Conservation (phyloP, 1,284 basidiomycete genomes). For the Ceratobasidium sp. region DNA sequence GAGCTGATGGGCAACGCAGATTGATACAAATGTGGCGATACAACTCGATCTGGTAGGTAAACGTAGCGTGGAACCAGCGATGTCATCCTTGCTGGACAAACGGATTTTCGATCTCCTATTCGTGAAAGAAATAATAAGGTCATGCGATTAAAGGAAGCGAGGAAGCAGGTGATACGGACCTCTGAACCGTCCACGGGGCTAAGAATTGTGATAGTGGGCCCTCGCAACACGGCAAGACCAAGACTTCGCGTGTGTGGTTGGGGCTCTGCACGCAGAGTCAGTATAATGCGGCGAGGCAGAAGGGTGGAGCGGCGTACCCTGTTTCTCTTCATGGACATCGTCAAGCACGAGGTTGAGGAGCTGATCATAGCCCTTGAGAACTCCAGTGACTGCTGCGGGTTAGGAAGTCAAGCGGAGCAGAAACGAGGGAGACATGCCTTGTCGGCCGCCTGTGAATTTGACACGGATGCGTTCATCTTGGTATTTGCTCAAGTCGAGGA, state of each 20-base stretch:
- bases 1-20: too few species aligned
- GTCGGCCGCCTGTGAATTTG: conserved; percentile 95
- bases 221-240: conserved; percentile 88
- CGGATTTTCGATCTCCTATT: conserved; percentile 80
- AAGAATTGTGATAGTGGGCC: conserved; percentile 90
- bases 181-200: conserved; percentile 94
- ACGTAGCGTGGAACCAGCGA: too few species aligned
- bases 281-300: conserved; percentile 47
- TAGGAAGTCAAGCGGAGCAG: conserved; percentile 37
- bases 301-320: conserved; percentile 60
- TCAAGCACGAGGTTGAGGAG: conserved; percentile 95
- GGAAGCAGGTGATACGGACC: conserved; percentile 36
- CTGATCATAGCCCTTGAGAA: conserved; percentile 96
- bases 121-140: not conserved
- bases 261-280: conserved; percentile 61
- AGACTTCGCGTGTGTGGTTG: conserved; percentile 72
- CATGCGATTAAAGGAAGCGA: not conserved
- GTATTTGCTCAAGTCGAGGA: conserved; percentile 95
- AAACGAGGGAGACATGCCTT: conserved; percentile 66
- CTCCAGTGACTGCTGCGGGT: conserved; percentile 77
- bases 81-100: conserved; percentile 59
- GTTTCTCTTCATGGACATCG: conserved; percentile 81
- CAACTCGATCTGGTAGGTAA: not conserved
- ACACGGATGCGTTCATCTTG: conserved; percentile 92
- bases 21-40: too few species aligned